phyloP scores from a whole-genome alignment of 75 land plant genomes.

The Azolla pinnata region DNA sequence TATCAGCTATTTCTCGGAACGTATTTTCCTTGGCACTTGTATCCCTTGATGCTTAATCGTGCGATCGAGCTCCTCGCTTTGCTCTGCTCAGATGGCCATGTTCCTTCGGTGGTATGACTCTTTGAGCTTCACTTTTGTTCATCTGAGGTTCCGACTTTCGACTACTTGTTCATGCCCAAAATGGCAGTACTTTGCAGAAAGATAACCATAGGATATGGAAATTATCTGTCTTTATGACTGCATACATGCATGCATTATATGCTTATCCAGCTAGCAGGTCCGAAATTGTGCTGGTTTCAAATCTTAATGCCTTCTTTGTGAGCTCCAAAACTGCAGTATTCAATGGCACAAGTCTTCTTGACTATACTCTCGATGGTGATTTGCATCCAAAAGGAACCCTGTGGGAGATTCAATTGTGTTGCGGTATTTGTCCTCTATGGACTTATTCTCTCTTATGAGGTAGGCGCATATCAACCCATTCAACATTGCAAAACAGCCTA shows the following conservation, averaged over 20 bases:
- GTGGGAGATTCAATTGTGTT: slow-evolving; percentile 24
- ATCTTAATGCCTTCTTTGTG: no score
- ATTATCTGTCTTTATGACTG: no score
- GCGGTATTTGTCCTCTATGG: slow-evolving; percentile 31
- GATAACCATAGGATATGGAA: no score
- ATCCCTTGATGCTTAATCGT: slow-evolving; percentile 34
- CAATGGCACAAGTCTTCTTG: slow-evolving; percentile 26
- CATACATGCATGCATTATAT: no score
- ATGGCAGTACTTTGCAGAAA: no score
- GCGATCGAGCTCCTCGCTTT: slow-evolving; percentile 32
- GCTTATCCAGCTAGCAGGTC: no score
- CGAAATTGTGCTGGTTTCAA: no score
- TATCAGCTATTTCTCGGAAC: slow-evolving; percentile 30
- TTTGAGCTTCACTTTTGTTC: not conserved
- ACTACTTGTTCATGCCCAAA: no score
- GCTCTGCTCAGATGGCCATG: slow-evolving; percentile 31
- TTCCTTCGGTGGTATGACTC: slow-evolving; percentile 25
- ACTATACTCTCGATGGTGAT: slow-evolving; percentile 29
- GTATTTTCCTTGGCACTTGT: slow-evolving; percentile 37
- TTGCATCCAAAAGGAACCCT: slow-evolving; percentile 28
- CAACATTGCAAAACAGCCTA: not conserved
- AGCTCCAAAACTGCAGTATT: slow-evolving; percentile 26
- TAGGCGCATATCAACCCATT: no score
- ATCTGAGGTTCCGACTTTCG: no score
- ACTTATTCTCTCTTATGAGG: slow-evolving; percentile 32